Base-by-base conservation (phyloP, 371 early-diverging fungal species). In the Syncephalastrum sp. region DNA sequence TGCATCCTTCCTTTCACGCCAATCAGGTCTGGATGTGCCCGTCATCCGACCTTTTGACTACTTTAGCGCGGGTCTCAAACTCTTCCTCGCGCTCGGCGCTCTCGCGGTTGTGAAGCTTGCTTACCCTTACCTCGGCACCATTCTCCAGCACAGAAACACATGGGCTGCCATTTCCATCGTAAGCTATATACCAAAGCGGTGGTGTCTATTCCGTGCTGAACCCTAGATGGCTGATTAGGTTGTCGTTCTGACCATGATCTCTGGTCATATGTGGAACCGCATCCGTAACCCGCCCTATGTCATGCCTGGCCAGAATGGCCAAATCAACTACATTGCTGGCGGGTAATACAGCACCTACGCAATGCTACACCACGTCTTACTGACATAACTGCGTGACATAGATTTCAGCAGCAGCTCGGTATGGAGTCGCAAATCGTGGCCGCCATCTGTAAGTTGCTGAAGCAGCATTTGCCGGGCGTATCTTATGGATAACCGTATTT, bases 251-350 rank as follows among this genome's bases (percentile, higher is more conserved):
- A 63, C 84, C 49, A 89, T 92, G 85, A 89, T 82, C 38, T 87
- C 89, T 15, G 95, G 93, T 42, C 85, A 85, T 64, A 94, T 94
- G 95, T 94, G 91, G 91, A 93, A 93, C 68, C 82, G 82, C 54
- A 94, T 94, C 66, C 88, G 93, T 27, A 74, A 75, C 12, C 86
- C 95, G 1, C 90, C 90, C 16, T 92, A 82, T 55, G 60, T 85
- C 33, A 71, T 81, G 24, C 82, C 81, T 8, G 74, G 74, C 44
- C 68, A 75, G 8, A 70, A 84, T 47, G 90, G 90, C 19, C 65
- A 80, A 45, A 67, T 86, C 24, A 84, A 82, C 38, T 82, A 88
- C 42, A 74, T 92, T 56, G 88, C 90, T 29, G 51, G 63, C 38
- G 78, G 75, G 74, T 77, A 72, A 72, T 47, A 10, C 38, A 33